A percentile compares a stretch with the other conserved stretches of the same genome.
Conservation (phyloP, 257 asterid species). For the Nicotiana knightiana region DNA sequence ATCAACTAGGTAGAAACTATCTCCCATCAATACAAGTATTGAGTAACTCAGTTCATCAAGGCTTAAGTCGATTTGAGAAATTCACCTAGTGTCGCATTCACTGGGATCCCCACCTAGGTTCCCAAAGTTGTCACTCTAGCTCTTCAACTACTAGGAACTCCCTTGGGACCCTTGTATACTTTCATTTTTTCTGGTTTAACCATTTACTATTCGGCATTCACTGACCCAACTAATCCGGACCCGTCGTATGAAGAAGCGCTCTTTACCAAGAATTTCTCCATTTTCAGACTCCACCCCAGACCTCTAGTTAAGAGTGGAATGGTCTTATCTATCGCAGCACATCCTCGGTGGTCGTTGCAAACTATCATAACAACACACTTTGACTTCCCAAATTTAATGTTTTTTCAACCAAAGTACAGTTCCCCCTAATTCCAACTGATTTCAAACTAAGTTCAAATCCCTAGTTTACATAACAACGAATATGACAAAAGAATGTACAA, state of each 20-base stretch:
- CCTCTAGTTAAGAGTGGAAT: too few relatives aligned
- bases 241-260: too few relatives aligned
- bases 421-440: not conserved
- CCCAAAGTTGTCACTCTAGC: not conserved
- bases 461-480: too few relatives aligned
- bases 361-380: not conserved
- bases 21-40: not conserved
- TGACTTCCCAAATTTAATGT: not conserved
- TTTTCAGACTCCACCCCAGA: accelerated
- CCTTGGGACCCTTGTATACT: too few relatives aligned
- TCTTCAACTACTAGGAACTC: not conserved
- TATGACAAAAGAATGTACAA: not conserved
- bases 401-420: not conserved
- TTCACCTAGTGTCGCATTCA: not conserved
- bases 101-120: not conserved
- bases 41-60: not conserved
- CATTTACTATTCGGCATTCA: too few relatives aligned
- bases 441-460: not conserved
- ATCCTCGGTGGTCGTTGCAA: not conserved
- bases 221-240: too few relatives aligned
- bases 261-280: too few relatives aligned
- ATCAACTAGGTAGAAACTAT: not conserved
- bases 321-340: too few relatives aligned
- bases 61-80: not conserved
- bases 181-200: too few relatives aligned